Conservation (phyloP, 2,329 filamentous ascomycete genomes). For the Sporothrix sp. region DNA sequence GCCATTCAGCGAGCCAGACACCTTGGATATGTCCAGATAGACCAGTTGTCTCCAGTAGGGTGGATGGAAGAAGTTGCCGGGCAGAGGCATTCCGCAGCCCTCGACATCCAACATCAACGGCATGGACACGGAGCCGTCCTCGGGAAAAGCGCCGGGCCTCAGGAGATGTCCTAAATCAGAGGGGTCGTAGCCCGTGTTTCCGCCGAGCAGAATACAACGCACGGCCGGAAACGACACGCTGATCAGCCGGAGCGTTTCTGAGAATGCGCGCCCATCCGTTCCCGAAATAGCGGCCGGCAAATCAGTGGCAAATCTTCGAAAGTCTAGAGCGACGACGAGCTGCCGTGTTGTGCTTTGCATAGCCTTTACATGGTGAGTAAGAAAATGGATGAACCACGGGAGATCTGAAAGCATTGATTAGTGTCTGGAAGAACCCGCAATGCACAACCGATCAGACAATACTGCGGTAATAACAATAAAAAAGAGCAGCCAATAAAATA, state of each 20-base stretch:
- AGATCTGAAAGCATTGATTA: conserved; percentile 30
- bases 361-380: conserved; percentile 29
- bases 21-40: conserved; percentile 43
- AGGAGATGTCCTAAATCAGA: conserved; percentile 22
- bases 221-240: conserved; percentile 34
- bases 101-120: conserved; percentile 38
- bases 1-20: conserved; percentile 35
- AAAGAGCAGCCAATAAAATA: neutral
- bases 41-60: conserved; percentile 32
- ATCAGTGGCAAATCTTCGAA: conserved; percentile 32
- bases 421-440: neutral
- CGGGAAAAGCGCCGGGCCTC: neutral
- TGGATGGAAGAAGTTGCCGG: conserved; percentile 30
- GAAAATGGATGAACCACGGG: conserved; percentile 39
- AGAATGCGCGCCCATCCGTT: conserved; percentile 28
- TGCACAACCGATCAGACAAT: neutral
- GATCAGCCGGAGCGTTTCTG: conserved; percentile 31
- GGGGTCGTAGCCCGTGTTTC: conserved; percentile 36
- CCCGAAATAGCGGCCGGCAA: conserved; percentile 34
- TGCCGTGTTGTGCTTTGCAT: conserved; percentile 31
- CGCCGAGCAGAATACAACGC: conserved; percentile 39
- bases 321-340: conserved; percentile 40
- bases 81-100: conserved; percentile 31
- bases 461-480: neutral
- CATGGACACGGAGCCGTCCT: conserved; percentile 12